Base-by-base conservation (phyloP, 139 green algal species). In the Chlorokybus atmophyticus region DNA sequence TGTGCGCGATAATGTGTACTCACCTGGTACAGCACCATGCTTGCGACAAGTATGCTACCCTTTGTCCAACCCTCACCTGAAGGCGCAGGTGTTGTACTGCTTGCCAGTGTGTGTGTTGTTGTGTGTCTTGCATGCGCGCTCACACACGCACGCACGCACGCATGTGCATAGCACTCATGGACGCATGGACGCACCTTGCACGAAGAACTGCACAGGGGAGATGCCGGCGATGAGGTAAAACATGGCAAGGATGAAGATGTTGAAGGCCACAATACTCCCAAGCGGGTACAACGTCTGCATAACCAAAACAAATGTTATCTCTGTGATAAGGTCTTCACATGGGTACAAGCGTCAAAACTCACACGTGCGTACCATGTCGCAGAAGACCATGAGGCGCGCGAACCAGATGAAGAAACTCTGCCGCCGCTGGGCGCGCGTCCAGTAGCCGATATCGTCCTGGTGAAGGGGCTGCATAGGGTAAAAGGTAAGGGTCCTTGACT, bases 281-380 rank as follows among this genome's bases (percentile, higher is more conserved):
- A 44, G 38, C 38, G 38, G 38, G 38, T 44, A 44, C 38, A 44
- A 17, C 38, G 38, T 44, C 38, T 44, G 38, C 38, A 44, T 17
- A 44, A 14, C 17, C 38, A 44, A 23, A 44, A 44, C 14, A 14
- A 14, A 44, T 23, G 38, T 14, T 44, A 23, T 17, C 38, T 44
- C 17, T 44, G 14, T 44, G 38, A 17, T 14, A 23, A 44, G 14
- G 38, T 14, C 17, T 44, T 14, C 38, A 44, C 14, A 44, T 17
- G 38, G 38, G 38, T 17, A 44, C 17, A n/a, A n/a, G n/a, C n/a
- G n/a, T n/a, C n/a, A n/a, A n/a, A n/a, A n/a, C n/a, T n/a, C n/a
- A n/a, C 38, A 17, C 38, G 38, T 44, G 17, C 17, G 38, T 17
- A 44, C 38, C 38, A 44, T 44, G 38, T 44, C 38, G 38, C 14